phyloP scores from a whole-genome alignment of 2,329 filamentous ascomycete species.

The Exophiala lecanii-corni region DNA sequence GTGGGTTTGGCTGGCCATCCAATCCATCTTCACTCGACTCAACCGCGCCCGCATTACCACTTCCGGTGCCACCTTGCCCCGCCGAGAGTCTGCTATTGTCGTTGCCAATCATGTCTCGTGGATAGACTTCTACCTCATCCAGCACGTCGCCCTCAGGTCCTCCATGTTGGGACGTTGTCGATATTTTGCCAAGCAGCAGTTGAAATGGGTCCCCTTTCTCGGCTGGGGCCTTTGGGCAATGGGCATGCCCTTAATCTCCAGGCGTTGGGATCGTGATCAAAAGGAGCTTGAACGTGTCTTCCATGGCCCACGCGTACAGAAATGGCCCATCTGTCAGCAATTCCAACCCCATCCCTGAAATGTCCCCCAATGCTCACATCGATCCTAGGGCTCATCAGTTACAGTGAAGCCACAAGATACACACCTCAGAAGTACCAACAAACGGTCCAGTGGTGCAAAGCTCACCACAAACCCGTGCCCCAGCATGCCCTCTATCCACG shows the following conservation, averaged over 20 bases:
- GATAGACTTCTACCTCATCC: conserved; percentile 62
- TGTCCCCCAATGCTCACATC: not conserved
- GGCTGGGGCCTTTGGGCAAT: conserved; percentile 63
- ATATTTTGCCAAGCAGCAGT: conserved; percentile 59
- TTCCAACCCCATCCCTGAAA: not conserved
- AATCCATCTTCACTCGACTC: conserved; percentile 50
- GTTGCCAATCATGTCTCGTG: conserved; percentile 58
- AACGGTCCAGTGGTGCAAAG: conserved; percentile 50
- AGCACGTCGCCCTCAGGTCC: conserved; percentile 50
- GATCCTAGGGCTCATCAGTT: conserved; percentile 57
- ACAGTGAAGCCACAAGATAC: conserved; percentile 60
- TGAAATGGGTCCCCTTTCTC: conserved; percentile 56
- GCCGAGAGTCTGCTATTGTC: conserved; percentile 56
- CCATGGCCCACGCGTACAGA: conserved; percentile 46
- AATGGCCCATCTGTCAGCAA: conserved; percentile 50
- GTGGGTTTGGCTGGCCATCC: conserved; percentile 55
- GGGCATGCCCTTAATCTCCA: conserved; percentile 60
- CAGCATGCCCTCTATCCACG: conserved; percentile 57
- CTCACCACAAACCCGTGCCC: conserved; percentile 48
- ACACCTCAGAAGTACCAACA: conserved; percentile 39
- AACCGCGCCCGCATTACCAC: conserved; percentile 53
- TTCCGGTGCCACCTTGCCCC: conserved; percentile 50
- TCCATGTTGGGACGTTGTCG: conserved; percentile 59
- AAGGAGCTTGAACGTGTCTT: conserved; percentile 56
- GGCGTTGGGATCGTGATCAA: conserved; percentile 56